Base-by-base conservation (phyloP, 306 rosid genomes). In the Hippophae tibetana region DNA sequence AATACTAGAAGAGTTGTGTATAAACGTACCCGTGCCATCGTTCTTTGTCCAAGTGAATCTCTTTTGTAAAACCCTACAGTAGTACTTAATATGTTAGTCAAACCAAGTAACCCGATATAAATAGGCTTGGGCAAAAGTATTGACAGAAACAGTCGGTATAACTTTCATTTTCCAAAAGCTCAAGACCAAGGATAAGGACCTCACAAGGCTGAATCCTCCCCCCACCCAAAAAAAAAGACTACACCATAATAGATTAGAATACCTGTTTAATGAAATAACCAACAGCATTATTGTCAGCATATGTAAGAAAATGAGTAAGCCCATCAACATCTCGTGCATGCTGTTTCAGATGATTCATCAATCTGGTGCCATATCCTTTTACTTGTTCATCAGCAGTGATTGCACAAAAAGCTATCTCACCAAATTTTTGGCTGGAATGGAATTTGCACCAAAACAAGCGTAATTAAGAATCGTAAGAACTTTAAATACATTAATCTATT, bases 201-300 rank as follows among this genome's bases (percentile, higher is more conserved):
- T 63, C 42, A 6, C 10, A 64, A 63, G 49, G 66, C 65, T 63
- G 68, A 57, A 18, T 25, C 60, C 11, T 54, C 64, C 26, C 57
- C 47, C 47, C 51, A 41, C 42, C 47, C 63, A 51, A 61, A 54
- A 25, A 64, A 55, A 54, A 45, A 56, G 56, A 27, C 42, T 13
- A 42, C 54, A 46, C 23, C 6, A 14, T n/a, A 62, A 52, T 78
- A 65, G 61, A 65, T 66, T 47, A 71, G 42, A 57, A 27, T n/a
- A 93, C 99, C 95, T 93, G 99, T 77, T 93, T 93, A 66, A 81
- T 84, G 65, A 93, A 93, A 75, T 92, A 92, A 67, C 99, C 99
- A 67, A 92, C 99, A 12, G 99, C 99, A 77, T 92, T 92, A 67
- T 92, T 92, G 80, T 92, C 99, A 46, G 99, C 99, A 66, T 92